phyloP scores from a whole-genome alignment of 306 rosid species.

The Pachyrhizus erosus region DNA sequence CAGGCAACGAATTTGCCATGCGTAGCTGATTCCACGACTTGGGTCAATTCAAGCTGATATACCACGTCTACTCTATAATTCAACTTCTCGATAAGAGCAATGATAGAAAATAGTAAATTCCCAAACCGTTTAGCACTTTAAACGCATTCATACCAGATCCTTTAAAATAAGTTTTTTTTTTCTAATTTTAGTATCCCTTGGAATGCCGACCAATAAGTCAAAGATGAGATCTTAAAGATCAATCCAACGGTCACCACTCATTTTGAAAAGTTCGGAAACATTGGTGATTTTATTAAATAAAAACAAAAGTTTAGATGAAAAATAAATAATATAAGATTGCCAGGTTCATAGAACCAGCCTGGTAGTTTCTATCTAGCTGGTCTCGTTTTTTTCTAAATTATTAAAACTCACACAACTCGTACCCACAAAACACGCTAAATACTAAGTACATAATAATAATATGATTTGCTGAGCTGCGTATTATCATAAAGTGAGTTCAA shows the following conservation, averaged over 20 bases:
- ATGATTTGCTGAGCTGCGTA: not conserved
- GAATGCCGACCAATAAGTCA: conserved; percentile 18
- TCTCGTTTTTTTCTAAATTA: not conserved
- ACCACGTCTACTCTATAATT: not conserved
- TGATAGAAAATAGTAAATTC: not conserved
- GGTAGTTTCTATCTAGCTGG: conserved; percentile 52
- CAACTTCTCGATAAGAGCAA: not conserved
- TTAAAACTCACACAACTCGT: conserved; percentile 45
- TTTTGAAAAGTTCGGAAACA: not conserved
- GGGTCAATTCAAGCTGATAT: conserved; percentile 33
- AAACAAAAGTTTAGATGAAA: no score
- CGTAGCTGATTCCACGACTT: conserved; percentile 25
- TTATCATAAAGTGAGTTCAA: not conserved
- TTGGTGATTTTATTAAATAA: not conserved
- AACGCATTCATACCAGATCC: not conserved
- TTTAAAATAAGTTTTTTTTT: not conserved
- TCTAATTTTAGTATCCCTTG: not conserved
- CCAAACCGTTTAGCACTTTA: not conserved
- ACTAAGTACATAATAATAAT: not conserved
- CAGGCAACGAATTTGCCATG: not conserved
- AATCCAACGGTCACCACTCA: conserved; percentile 38
- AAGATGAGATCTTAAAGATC: not conserved
- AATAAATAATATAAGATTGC: not conserved
- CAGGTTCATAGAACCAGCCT: conserved; percentile 55
- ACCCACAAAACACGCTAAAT: conserved; percentile 49